These are phyloP conservation scores for Stereum hirsutum DNA, from an alignment of 1,284 basidiomycete species.

Conservation along the genomic window DNA sequence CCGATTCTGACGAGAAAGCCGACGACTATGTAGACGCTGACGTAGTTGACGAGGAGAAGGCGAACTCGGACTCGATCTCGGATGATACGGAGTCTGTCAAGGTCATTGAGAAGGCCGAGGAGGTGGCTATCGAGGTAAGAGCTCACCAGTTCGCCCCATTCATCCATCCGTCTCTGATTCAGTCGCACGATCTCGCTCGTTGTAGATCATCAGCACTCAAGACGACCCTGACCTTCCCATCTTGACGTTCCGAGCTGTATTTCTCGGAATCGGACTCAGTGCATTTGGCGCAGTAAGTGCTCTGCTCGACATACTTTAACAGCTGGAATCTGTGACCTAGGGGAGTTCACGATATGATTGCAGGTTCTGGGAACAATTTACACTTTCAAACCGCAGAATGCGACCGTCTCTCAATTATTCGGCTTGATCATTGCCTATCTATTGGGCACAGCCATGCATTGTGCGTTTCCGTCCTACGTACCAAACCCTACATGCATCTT, in stretches of 20 bases:
- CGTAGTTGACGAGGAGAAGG: conserved; percentile 1
- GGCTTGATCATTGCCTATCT: conserved; percentile 56
- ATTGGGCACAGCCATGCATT: conserved; percentile 43
- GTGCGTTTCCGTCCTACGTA: conserved; percentile 16
- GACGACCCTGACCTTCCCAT: conserved; percentile 49
- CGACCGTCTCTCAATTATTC: conserved; percentile 42
- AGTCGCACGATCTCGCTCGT: not conserved
- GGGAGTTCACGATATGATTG: not conserved
- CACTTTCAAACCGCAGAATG: conserved; percentile 55
- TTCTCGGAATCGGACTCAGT: conserved; percentile 53
- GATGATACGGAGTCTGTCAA: conserved; percentile 5
- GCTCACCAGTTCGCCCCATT: not conserved
- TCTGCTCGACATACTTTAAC: no score
- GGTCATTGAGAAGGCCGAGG: conserved; percentile 34
- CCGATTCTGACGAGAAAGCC: not conserved
- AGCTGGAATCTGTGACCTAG: conserved; percentile 7
- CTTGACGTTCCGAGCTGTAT: conserved; percentile 48
- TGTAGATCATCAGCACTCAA: conserved; percentile 36
- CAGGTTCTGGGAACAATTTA: conserved; percentile 45
- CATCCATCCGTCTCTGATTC: not conserved
- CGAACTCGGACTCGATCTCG: not conserved
- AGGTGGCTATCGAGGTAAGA: conserved; percentile 33
- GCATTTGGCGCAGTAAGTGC: conserved; percentile 44
- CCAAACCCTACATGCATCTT: conserved; percentile 8
- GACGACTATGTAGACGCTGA: not conserved